Base-by-base conservation (phyloP, 2,329 filamentous ascomycete species). In the Aspergillus terreus region DNA sequence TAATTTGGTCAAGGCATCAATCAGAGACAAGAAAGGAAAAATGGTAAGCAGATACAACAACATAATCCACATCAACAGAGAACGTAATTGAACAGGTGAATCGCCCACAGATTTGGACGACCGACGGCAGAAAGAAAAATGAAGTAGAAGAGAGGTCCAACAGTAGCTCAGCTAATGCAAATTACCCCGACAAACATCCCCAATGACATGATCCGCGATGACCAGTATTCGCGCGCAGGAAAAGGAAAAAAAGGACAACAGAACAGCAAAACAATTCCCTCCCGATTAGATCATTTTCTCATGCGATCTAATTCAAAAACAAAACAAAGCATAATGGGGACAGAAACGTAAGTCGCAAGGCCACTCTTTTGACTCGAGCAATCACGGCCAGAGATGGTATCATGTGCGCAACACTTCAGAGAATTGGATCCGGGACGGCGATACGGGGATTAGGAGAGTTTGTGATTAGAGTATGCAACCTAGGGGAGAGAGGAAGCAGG, bases 321-420 rank as follows among this genome's bases (percentile, higher is more conserved):
- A 45, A 54, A 57, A 54, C 49, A 61, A 53, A 52, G 58, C 48
- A 23, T 23, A 23, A 23, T 51, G 6, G 50, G 52, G 53, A 61
- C 41, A 61, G 45, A 56, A 61, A 55, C 44, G 54, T 58, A 57
- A 61, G 58, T 61, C 55, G 57, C 53, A 63, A 63, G 61, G 58
- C 59, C 60, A 60, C 58, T 67, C 61, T 66, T 65, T 53, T 57
- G 57, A 62, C 58, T 59, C 58, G 51, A 58, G 46, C 50, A 58
- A 62, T 59, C 61, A 61, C 62, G 60, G 64, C 58, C 63, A 61
- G 58, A 57, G 63, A 6, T 70, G 67, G 67, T 70, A 70, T 70
- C 67, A 70, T 67, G 59, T 63, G 58, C 54, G 55, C 60, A 62
- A 64, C 51, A 65, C 56, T 63, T 60, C 53, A 57, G 56, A 58